These are phyloP conservation scores for Penicillium cataractarum DNA, from an alignment of 495 filamentous ascomycete genomes.

Conservation along the genomic window DNA sequence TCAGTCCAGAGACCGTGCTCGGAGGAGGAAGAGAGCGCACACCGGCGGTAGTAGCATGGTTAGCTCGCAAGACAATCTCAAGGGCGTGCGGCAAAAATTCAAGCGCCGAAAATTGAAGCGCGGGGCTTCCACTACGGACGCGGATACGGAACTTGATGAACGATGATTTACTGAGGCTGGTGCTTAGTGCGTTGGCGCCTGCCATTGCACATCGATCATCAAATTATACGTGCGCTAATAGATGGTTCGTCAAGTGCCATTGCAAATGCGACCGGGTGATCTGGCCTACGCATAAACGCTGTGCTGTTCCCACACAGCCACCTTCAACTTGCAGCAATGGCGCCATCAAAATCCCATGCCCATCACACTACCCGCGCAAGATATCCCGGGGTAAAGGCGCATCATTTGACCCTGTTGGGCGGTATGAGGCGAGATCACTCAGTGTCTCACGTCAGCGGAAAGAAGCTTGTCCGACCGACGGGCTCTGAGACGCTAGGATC, in stretches of 20 bases:
- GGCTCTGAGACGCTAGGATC: background rate
- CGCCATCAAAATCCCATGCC: background rate
- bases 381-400: background rate
- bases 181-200: background rate
- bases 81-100: conserved; percentile 22
- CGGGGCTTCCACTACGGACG: conserved; percentile 23
- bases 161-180: conserved; percentile 1
- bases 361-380: background rate
- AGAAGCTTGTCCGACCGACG: background rate
- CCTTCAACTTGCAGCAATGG: background rate
- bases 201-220: background rate
- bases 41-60: conserved; percentile 22
- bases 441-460: conserved; percentile 4
- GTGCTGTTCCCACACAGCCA: background rate
- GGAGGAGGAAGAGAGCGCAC: conserved; percentile 21
- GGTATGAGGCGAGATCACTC: background rate
- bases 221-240: background rate
- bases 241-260: background rate
- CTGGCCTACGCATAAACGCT: background rate
- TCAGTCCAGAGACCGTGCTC: background rate
- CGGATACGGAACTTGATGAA: conserved; percentile 33
- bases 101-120: conserved; percentile 34
- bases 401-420: background rate
- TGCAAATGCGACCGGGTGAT: background rate
- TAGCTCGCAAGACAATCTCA: conserved; percentile 31